A percentile compares a stretch with the other conserved stretches of the same genome.
These are phyloP conservation scores for Acanthochlamys bracteata DNA, from an alignment of 106 monocot species.

Conservation along the genomic window DNA sequence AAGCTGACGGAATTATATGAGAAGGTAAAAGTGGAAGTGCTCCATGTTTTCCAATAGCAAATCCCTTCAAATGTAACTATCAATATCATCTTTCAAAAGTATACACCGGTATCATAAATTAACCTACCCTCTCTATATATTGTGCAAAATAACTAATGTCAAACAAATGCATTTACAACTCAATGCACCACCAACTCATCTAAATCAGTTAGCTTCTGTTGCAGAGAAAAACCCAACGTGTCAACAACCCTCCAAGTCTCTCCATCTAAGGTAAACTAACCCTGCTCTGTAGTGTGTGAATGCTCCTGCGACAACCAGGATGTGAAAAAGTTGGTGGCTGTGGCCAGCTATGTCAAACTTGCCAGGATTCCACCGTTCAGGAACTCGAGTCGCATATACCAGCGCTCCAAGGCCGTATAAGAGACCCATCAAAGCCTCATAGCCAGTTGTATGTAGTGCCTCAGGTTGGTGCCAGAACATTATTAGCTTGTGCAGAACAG, in stretches of 20 bases:
- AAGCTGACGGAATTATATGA: too few relatives aligned
- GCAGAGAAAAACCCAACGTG: too few relatives aligned
- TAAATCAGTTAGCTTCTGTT: too few relatives aligned
- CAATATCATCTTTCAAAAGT: too few relatives aligned
- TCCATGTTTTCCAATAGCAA: too few relatives aligned
- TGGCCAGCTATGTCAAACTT: conserved; percentile 92
- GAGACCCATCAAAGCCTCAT: conserved; percentile 81
- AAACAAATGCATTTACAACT: too few relatives aligned
- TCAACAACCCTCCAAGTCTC: conserved; percentile 80
- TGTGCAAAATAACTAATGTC: too few relatives aligned
- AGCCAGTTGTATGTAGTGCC: conserved; percentile 79
- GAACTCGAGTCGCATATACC: conserved; percentile 78
- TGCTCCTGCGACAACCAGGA: conserved; percentile 88
- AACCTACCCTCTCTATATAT: too few relatives aligned
- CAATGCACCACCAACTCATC: too few relatives aligned
- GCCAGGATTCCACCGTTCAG: conserved; percentile 89
- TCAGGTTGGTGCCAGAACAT: conserved; percentile 54
- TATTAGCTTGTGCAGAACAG: conserved; percentile 75
- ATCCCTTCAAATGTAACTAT: too few relatives aligned
- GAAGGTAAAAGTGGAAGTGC: too few relatives aligned
- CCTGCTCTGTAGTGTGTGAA: conserved; percentile 76
- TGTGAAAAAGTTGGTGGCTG: conserved; percentile 95
- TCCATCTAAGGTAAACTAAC: conserved; percentile 87
- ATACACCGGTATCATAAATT: too few relatives aligned
- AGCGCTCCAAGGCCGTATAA: conserved; percentile 83